Conservation (phyloP, 2,329 filamentous ascomycete genomes). For the Aspergillus novofumigatus region DNA sequence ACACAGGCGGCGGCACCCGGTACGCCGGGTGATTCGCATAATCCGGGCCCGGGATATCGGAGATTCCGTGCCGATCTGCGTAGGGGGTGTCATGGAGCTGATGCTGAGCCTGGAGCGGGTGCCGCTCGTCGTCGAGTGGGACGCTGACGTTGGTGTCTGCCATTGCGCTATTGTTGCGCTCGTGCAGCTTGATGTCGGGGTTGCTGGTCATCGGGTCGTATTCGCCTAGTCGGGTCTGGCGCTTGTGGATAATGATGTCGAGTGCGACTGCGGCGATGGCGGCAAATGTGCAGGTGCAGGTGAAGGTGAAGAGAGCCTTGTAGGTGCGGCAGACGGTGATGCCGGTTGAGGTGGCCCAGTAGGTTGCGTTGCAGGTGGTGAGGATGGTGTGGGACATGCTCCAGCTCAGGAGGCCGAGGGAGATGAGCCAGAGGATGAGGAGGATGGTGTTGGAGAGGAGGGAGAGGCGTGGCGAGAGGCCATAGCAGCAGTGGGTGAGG, state of each 20-base stretch:
- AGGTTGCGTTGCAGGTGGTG: constrained; percentile 46
- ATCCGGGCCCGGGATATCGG: constrained; percentile 5
- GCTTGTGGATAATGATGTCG: constrained; percentile 48
- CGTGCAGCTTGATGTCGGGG: constrained; percentile 28
- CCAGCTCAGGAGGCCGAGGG: constrained; percentile 51
- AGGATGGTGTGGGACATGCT: constrained; percentile 51
- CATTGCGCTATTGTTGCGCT: constrained; percentile 18
- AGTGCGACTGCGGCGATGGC: constrained; percentile 47
- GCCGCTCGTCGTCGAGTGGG: constrained; percentile 5
- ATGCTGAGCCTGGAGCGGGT: constrained; percentile 1
- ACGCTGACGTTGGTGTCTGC: constrained; percentile 9
- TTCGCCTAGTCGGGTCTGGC: constrained; percentile 42
- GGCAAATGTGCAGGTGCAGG: constrained; percentile 44
- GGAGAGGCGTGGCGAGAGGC: constrained; percentile 51
- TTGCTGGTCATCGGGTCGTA: constrained; percentile 46
- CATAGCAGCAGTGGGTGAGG: constrained; percentile 48
- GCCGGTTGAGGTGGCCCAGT: constrained; percentile 53
- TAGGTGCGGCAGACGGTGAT: constrained; percentile 55
- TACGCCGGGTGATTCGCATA: background rate
- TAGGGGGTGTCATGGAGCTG: constrained; percentile 1
- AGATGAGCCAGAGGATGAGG: constrained; percentile 49
- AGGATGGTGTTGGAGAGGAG: constrained; percentile 47
- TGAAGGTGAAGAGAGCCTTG: constrained; percentile 58
- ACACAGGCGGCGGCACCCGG: constrained; percentile 2
- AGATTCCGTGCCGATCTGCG: background rate